Evolutionary conservation across 768 basidiomycete species (phyloP).

Genomic region (Leccinum obscurum): DNA sequence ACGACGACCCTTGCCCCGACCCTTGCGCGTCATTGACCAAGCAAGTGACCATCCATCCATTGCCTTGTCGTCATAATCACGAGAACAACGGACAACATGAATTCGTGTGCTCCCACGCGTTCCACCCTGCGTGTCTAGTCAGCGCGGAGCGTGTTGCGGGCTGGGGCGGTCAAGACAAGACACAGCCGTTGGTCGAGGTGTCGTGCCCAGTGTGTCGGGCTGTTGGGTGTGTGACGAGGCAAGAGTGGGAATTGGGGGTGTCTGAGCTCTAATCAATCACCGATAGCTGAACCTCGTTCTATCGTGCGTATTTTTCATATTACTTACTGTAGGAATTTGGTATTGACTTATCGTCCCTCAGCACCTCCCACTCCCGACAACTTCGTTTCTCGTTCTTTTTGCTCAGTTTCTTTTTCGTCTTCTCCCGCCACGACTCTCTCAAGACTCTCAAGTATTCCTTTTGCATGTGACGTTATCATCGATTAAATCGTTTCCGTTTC

Average conservation of each 20-base stretch:
- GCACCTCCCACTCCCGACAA: not conserved
- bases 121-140: constrained; percentile 75
- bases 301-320: constrained; percentile 7
- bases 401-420: not conserved
- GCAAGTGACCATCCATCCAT: constrained; percentile 26
- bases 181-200: constrained; percentile 54
- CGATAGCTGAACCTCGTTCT: not conserved
- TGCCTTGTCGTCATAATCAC: constrained; percentile 14
- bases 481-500: not conserved
- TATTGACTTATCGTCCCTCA: not conserved
- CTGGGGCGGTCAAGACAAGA: constrained; percentile 52
- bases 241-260: constrained; percentile 60
- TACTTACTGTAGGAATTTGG: not conserved
- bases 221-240: constrained; percentile 56
- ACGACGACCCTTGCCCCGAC: constrained; percentile 59
- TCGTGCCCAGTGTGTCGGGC: constrained; percentile 72
- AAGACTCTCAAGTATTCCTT: not conserved
- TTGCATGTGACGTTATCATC: not conserved
- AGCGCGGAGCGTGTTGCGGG: constrained; percentile 62
- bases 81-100: constrained; percentile 4
- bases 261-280: constrained; percentile 25
- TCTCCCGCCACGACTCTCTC: not conserved
- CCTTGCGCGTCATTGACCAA: constrained; percentile 21
- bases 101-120: constrained; percentile 58
- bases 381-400: not conserved